These are phyloP conservation scores for Epichloe typhina DNA, from an alignment of 2,329 filamentous ascomycete species.

Conservation along the genomic window DNA sequence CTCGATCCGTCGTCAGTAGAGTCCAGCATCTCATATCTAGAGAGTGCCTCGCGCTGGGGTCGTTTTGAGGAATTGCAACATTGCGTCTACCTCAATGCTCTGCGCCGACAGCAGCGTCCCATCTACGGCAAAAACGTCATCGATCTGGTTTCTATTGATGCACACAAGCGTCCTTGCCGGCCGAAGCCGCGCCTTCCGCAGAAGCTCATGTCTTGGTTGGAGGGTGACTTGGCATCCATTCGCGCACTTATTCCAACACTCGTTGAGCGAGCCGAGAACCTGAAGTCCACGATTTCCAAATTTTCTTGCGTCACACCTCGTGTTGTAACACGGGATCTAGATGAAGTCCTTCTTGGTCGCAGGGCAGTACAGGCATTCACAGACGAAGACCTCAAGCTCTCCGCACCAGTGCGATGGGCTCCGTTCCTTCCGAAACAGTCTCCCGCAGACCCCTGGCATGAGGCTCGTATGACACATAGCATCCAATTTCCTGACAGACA, in stretches of 20 bases:
- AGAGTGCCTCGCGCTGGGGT: constrained; percentile 55
- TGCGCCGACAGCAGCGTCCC: constrained; percentile 67
- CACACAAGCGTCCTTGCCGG: constrained; percentile 44
- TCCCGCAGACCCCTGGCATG: constrained; percentile 73
- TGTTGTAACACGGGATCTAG: constrained; percentile 69
- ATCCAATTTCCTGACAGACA: constrained; percentile 96
- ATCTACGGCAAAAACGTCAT: constrained; percentile 72
- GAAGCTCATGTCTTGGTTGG: constrained; percentile 61
- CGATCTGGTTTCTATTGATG: constrained; percentile 55
- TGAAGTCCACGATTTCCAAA: constrained; percentile 68
- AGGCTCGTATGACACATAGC: constrained; percentile 79
- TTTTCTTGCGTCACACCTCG: constrained; percentile 89
- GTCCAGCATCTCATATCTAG: constrained; percentile 59
- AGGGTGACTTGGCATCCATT: constrained; percentile 52
- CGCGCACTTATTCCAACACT: constrained; percentile 60
- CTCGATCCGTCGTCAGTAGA: constrained; percentile 55
- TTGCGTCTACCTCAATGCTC: constrained; percentile 65
- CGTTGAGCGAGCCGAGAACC: constrained; percentile 54
- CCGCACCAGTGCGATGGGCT: constrained; percentile 40
- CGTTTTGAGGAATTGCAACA: constrained; percentile 69
- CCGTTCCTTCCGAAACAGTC: constrained; percentile 43
- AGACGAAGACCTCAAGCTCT: constrained; percentile 42
- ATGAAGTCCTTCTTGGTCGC: constrained; percentile 51
- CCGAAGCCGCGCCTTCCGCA: constrained; percentile 47
- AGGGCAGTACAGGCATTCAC: constrained; percentile 44